phyloP scores from a whole-genome alignment of 768 basidiomycete species.

The Russula compacta region DNA sequence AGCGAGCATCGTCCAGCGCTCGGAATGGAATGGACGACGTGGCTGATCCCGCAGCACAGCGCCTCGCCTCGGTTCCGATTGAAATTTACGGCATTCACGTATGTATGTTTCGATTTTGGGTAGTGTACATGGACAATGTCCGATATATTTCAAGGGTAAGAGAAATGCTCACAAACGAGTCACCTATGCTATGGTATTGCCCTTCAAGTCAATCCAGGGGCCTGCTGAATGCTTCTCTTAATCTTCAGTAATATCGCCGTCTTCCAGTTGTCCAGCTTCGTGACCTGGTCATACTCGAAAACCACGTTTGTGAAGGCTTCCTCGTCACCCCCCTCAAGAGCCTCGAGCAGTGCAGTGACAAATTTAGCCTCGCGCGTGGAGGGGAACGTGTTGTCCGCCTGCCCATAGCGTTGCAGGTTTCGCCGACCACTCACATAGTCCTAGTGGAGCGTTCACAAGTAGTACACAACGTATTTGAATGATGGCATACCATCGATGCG shows the following conservation, averaged over 20 bases:
- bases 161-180: background rate
- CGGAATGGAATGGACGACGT: slow-evolving; percentile 7
- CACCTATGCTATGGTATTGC: background rate
- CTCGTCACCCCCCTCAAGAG: slow-evolving; percentile 60
- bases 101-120: background rate
- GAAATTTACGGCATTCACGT: background rate
- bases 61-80: background rate
- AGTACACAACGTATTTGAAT: background rate
- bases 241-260: slow-evolving; percentile 83
- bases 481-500: slow-evolving; percentile 64
- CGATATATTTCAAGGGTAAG: background rate
- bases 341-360: slow-evolving; percentile 64
- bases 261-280: slow-evolving; percentile 95
- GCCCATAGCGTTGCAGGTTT: slow-evolving; percentile 65
- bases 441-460: slow-evolving; percentile 32
- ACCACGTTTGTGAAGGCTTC: slow-evolving; percentile 75
- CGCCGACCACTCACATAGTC: slow-evolving; percentile 78
- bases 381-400: slow-evolving; percentile 77
- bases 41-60: background rate
- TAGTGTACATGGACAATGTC: background rate
- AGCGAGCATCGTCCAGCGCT: background rate
- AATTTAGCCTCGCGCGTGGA: slow-evolving; percentile 93
- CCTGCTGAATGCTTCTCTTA: slow-evolving; percentile 68
- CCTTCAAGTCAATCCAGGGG: slow-evolving; percentile 29
- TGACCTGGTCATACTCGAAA: slow-evolving; percentile 87